Evolutionary conservation across 2,329 filamentous ascomycete species (phyloP).

Genomic region (Helotiales sp.): DNA sequence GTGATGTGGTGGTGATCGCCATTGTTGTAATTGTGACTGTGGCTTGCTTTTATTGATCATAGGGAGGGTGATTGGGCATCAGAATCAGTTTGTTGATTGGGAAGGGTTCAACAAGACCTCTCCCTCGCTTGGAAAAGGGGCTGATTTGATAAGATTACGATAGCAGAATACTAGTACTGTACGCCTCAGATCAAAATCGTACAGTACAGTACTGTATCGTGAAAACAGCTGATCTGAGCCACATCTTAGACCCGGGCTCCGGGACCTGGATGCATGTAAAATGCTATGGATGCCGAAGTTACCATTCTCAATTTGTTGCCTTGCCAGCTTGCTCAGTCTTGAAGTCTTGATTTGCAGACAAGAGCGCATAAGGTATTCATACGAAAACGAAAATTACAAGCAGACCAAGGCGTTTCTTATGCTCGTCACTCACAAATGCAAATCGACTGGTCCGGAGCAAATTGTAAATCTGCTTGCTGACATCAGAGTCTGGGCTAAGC

Average conservation of each 20-base stretch:
- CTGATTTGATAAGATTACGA: slow-evolving; percentile 10
- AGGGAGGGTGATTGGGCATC: no score
- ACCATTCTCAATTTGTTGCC: no score
- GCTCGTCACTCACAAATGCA: no score
- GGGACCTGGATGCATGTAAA: neutral
- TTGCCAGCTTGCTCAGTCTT: no score
- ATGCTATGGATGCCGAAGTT: no score
- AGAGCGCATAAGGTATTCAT: no score
- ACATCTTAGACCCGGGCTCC: neutral
- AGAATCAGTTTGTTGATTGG: neutral
- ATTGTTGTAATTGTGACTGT: neutral
- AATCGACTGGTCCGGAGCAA: slow-evolving; percentile 1
- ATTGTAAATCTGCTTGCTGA: slow-evolving; percentile 11
- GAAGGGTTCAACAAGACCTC: neutral
- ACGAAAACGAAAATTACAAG: neutral
- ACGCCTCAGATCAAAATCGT: no score
- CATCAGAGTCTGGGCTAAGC: slow-evolving; percentile 3
- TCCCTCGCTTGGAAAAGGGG: slow-evolving; percentile 2
- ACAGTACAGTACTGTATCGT: no score
- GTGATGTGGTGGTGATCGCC: slow-evolving; percentile 3
- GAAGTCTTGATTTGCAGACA: no score
- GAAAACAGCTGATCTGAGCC: neutral
- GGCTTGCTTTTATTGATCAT: slow-evolving; percentile 3
- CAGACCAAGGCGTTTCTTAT: slow-evolving; percentile 3
- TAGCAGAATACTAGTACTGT: no score